These are phyloP conservation scores for Flaveria bidentis DNA, from an alignment of 129 eudicot genomes.

Conservation along the genomic window DNA sequence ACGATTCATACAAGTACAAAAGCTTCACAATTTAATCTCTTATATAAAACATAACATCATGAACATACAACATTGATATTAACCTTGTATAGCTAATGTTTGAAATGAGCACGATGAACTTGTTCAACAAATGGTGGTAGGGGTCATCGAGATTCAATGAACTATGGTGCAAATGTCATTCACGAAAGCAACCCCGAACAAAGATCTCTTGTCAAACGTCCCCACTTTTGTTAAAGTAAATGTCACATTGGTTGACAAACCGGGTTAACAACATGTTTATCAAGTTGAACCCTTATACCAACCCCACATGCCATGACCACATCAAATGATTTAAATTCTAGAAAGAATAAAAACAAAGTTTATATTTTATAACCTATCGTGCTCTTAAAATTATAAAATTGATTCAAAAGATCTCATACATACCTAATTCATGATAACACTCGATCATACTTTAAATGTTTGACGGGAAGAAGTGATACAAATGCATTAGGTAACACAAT, in stretches of 20 bases:
- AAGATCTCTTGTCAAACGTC: conserved; percentile 8
- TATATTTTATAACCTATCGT: neutral
- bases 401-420: neutral
- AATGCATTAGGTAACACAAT: no score
- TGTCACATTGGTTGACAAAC: conserved; percentile 27
- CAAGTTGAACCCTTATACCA: neutral
- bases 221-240: neutral
- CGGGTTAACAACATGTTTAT: neutral
- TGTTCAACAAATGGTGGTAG: neutral
- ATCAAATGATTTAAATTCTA: neutral
- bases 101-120: neutral
- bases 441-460: neutral
- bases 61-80: neutral
- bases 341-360: neutral
- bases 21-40: neutral
- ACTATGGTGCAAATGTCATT: neutral
- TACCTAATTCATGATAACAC: neutral
- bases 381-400: neutral
- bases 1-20: conserved; percentile 10
- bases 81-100: neutral
- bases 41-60: neutral
- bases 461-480: no score
- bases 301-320: conserved; percentile 18
- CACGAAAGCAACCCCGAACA: conserved; percentile 20
- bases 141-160: conserved; percentile 8